Conservation (phyloP, 2,329 filamentous ascomycete species). For the Trichoderma afroharzianum region DNA sequence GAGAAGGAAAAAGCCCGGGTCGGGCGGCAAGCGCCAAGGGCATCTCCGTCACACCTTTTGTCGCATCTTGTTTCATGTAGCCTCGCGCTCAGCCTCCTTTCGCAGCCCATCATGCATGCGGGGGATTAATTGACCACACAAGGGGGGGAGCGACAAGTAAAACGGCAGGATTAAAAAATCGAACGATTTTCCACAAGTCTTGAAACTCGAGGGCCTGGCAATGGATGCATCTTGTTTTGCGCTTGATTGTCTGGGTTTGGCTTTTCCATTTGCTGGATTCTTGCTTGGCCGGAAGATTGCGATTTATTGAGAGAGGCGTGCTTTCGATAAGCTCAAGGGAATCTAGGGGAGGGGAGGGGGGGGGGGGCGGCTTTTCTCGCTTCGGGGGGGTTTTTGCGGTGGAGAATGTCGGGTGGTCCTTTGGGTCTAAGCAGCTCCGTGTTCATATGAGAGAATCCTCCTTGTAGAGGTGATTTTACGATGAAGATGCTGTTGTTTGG, state of each 20-base stretch:
- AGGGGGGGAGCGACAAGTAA: not conserved
- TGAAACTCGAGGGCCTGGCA: not conserved
- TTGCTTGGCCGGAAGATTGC: not conserved
- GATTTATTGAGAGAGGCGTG: not conserved
- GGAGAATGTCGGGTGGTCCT: not conserved
- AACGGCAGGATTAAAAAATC: slow-evolving; percentile 17
- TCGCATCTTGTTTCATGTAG: slow-evolving; percentile 17
- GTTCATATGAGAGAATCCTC: not conserved
- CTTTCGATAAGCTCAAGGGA: not conserved
- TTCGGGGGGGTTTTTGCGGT: not conserved
- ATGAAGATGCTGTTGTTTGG: not conserved
- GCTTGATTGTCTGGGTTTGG: not conserved
- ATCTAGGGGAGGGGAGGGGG: too few species aligned
- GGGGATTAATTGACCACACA: not conserved
- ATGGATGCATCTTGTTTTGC: not conserved
- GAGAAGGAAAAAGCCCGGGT: not conserved
- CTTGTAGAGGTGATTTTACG: not conserved
- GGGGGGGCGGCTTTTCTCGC: not conserved
- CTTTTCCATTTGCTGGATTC: too few species aligned
- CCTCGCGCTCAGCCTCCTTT: slow-evolving; percentile 7
- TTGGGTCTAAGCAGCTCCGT: not conserved
- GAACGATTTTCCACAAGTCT: slow-evolving; percentile 20
- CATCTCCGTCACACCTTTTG: slow-evolving; percentile 12
- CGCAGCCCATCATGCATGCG: not conserved
- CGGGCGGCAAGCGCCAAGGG: slow-evolving; percentile 9